Evolutionary conservation across 2,329 filamentous ascomycete genomes (phyloP).

Genomic region (Juglanconis oblonga): DNA sequence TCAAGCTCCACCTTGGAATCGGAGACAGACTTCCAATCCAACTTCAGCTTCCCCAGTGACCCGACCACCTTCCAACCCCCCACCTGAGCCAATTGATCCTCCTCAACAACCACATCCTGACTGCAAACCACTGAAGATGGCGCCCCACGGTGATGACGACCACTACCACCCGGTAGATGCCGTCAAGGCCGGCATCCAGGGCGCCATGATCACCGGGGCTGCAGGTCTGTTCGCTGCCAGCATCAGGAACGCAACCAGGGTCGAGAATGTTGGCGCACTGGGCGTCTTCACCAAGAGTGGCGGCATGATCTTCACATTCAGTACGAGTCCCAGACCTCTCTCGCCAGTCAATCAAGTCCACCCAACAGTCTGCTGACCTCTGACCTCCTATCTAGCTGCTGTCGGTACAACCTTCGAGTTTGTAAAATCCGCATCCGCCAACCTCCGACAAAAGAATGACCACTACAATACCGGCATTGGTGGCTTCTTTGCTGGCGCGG

Average conservation of each 20-base stretch:
- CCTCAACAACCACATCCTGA: background rate
- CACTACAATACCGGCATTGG: conserved; percentile 70
- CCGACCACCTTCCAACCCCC: conserved; percentile 1
- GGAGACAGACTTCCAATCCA: conserved; percentile 4
- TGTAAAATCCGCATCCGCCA: conserved; percentile 71
- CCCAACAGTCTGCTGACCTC: conserved; percentile 10
- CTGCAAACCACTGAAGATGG: conserved; percentile 22
- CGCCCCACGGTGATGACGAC: conserved; percentile 29
- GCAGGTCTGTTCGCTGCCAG: conserved; percentile 52
- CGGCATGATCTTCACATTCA: conserved; percentile 65
- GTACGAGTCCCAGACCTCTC: conserved; percentile 39
- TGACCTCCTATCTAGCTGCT: conserved; percentile 50
- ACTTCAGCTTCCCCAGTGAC: background rate
- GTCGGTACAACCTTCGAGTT: conserved; percentile 78
- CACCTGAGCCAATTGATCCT: conserved; percentile 10
- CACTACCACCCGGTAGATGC: conserved; percentile 51
- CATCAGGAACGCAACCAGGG: conserved; percentile 82
- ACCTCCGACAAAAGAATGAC: conserved; percentile 83
- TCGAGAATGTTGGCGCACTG: conserved; percentile 75
- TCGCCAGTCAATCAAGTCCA: background rate
- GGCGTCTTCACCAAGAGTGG: conserved; percentile 79
- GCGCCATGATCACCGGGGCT: conserved; percentile 53
- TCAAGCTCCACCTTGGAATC: conserved; percentile 12
- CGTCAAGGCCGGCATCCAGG: conserved; percentile 51
- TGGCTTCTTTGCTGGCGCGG: conserved; percentile 71